phyloP scores from a whole-genome alignment of 2,329 filamentous ascomycete genomes.

The Elsinoe ampelina region DNA sequence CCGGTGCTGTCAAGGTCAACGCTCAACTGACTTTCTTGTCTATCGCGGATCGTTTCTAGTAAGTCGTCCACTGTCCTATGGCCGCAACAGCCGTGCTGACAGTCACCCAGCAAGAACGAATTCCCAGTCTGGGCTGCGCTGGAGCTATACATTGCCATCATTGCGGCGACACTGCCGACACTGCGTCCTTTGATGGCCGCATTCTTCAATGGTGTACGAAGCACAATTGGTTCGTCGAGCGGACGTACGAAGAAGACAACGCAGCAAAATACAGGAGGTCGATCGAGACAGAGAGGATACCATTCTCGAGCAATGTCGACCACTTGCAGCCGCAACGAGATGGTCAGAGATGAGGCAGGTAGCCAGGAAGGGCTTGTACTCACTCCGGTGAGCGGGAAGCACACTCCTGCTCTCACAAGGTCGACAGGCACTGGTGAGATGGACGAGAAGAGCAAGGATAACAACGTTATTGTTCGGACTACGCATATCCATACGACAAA shows the following conservation, averaged over 20 bases:
- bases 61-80: neutral
- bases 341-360: constrained; percentile 2
- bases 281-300: neutral
- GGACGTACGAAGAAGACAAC: constrained; percentile 3
- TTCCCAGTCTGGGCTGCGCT: constrained; percentile 40
- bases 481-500: neutral
- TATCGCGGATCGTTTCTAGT: constrained; percentile 29
- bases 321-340: neutral
- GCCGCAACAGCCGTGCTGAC: neutral
- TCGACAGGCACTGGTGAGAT: neutral
- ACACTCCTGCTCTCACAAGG: neutral
- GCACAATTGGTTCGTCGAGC: constrained; percentile 1
- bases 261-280: neutral
- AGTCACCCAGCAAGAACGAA: constrained; percentile 21
- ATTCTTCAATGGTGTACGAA: constrained; percentile 7
- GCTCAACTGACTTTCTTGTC: constrained; percentile 30
- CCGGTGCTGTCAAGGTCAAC: constrained; percentile 35
- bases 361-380: constrained; percentile 5
- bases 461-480: constrained; percentile 1
- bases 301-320: constrained; percentile 3
- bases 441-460: constrained; percentile 6
- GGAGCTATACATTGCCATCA: constrained; percentile 37
- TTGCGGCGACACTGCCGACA: constrained; percentile 36
- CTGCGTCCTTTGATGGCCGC: constrained; percentile 31
- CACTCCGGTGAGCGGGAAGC: neutral